Evolutionary conservation across 257 asterid genomes (phyloP).

Genomic region (Eucommia ulmoides): DNA sequence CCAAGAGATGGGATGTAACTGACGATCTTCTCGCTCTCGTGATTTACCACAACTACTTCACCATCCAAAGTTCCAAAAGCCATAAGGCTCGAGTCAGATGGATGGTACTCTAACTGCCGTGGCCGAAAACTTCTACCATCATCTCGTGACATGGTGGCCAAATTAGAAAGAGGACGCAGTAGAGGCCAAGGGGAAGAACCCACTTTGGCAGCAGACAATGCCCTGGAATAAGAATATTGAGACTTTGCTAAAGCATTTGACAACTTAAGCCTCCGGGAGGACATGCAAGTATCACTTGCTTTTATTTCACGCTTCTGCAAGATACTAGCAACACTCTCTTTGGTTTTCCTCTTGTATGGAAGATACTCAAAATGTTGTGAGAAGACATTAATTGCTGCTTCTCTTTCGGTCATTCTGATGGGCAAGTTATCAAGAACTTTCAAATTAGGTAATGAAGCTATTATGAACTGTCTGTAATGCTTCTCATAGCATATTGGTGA

Average conservation of each 20-base stretch:
- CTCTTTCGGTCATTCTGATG: constrained; percentile 45
- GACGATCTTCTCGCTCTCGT: constrained; percentile 63
- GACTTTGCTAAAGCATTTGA: constrained; percentile 32
- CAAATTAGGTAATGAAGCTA: constrained; percentile 58
- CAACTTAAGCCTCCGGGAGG: constrained; percentile 24
- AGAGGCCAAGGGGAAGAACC: constrained; percentile 77
- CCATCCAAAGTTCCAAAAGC: constrained; percentile 91
- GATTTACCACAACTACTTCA: constrained; percentile 77
- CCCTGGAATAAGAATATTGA: constrained; percentile 59
- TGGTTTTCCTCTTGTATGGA: constrained; percentile 51
- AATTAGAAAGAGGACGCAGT: constrained; percentile 52
- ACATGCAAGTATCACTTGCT: constrained; percentile 25
- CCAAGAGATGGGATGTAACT: constrained; percentile 78
- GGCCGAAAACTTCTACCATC: constrained; percentile 72
- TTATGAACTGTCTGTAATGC: constrained; percentile 77
- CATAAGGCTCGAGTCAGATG: constrained; percentile 89
- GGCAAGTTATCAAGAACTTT: constrained; percentile 66
- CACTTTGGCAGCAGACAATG: constrained; percentile 76
- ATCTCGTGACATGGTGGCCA: constrained; percentile 31
- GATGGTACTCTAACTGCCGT: constrained; percentile 92
- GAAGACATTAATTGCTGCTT: constrained; percentile 44
- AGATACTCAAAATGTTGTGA: constrained; percentile 54
- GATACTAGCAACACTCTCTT: constrained; percentile 50
- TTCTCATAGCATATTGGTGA: constrained; percentile 88
- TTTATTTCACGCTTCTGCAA: constrained; percentile 70